phyloP scores from a whole-genome alignment of 2,329 filamentous ascomycete species.

The Sporothrix inflata region DNA sequence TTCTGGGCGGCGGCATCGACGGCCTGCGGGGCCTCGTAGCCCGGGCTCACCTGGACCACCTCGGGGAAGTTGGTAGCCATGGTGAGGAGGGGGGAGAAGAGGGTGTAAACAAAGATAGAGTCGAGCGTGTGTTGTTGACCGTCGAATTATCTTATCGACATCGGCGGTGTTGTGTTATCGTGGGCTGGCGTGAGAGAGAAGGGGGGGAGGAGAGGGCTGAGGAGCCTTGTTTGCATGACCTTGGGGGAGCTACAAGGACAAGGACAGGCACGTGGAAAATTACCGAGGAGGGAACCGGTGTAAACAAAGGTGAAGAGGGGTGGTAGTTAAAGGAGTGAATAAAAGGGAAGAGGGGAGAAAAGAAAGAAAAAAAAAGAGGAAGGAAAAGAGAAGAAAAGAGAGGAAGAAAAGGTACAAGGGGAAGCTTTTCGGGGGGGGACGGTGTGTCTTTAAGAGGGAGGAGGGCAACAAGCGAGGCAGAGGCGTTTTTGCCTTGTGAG shows the following conservation, averaged over 20 bases:
- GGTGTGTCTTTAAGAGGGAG: slow-evolving; percentile 20
- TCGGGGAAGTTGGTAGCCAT: background rate
- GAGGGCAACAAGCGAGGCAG: background rate
- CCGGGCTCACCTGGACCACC: background rate
- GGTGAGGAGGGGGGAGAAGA: background rate
- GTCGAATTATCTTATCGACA: background rate
- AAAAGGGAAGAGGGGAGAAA: background rate
- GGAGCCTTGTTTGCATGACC: slow-evolving; percentile 20
- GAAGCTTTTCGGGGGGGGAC: slow-evolving; percentile 20
- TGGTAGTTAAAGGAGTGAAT: background rate
- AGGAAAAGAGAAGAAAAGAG: background rate
- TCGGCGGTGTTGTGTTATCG: background rate
- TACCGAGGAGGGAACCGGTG: slow-evolving; percentile 2
- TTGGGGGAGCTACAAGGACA: background rate
- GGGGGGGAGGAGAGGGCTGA: background rate
- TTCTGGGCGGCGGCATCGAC: background rate
- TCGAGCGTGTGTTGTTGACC: background rate
- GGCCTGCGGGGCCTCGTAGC: background rate
- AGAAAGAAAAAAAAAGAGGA: background rate
- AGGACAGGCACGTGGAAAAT: slow-evolving; percentile 1
- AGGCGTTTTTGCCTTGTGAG: background rate
- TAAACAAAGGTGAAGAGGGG: background rate
- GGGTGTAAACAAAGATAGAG: background rate
- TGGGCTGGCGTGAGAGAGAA: background rate
- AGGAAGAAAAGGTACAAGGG: slow-evolving; percentile 5